phyloP scores from a whole-genome alignment of 352 stramenopile species.

The Phytopythium cucurbitacearum region DNA sequence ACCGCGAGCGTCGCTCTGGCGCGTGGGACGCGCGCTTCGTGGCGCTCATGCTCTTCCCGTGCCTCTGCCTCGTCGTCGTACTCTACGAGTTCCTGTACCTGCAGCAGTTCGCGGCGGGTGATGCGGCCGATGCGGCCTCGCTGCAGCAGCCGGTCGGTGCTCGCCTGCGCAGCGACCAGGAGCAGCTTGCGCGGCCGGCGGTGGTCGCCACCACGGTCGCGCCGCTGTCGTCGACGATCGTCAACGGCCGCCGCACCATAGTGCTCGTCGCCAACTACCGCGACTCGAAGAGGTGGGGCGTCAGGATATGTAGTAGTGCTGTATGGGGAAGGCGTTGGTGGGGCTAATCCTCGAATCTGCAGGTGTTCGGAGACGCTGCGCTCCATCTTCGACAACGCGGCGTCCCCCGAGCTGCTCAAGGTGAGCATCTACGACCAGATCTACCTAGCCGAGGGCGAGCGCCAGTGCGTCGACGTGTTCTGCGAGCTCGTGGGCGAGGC shows the following conservation, averaged over 20 bases:
- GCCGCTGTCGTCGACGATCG: slow-evolving; percentile 18
- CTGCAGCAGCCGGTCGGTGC: slow-evolving; percentile 20
- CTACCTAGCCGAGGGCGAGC: slow-evolving; percentile 62
- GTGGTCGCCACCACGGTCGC: slow-evolving; percentile 10
- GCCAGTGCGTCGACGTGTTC: slow-evolving; percentile 56
- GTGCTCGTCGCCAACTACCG: slow-evolving; percentile 80
- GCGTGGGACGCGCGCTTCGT: slow-evolving; percentile 51
- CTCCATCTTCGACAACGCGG: slow-evolving; percentile 75
- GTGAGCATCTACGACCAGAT: slow-evolving; percentile 76
- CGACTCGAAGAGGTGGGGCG: slow-evolving; percentile 52
- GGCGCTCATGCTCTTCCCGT: slow-evolving; percentile 63
- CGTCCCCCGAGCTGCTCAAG: slow-evolving; percentile 42
- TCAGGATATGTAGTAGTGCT: too few relatives aligned
- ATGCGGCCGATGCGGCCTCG: slow-evolving; percentile 17
- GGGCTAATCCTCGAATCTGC: too few relatives aligned
- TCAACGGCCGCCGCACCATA: slow-evolving; percentile 70
- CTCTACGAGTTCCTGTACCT: slow-evolving; percentile 81
- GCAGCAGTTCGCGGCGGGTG: slow-evolving; percentile 54
- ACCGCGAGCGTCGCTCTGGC: slow-evolving; percentile 28
- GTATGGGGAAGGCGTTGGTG: too few relatives aligned
- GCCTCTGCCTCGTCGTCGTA: slow-evolving; percentile 66
- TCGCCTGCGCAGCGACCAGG: slow-evolving; percentile 22
- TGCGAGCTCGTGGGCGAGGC: slow-evolving; percentile 63
- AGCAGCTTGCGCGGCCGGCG: slow-evolving; percentile 5
- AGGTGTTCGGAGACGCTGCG: slow-evolving; percentile 73